Base-by-base conservation (phyloP, 2,329 filamentous ascomycete genomes). In the Botrytis sinoallii region DNA sequence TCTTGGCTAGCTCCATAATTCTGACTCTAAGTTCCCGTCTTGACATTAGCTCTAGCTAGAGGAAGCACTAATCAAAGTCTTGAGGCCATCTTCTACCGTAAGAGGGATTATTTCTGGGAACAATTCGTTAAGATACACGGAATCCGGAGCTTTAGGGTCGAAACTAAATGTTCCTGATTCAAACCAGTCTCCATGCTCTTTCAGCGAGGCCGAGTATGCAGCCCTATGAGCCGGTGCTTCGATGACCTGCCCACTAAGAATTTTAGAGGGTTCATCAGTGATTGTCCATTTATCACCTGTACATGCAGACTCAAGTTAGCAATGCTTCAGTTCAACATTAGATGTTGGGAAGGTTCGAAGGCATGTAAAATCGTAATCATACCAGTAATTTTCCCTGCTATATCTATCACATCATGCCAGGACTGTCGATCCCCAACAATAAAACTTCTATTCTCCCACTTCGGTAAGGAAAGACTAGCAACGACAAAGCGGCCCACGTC, bases 401-500 rank as follows among this genome's bases (percentile, higher is more conserved):
- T 61, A 3, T 25, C 60, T 29, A 81, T 42, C 14, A 81, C 73
- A 42, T 80, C 78, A 74, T 79, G 77, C 73, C 74, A 80, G 2
- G 75, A 78, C 29, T 76, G 63, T 48, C 76, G 74, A 16, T 81
- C 79, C 2, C 78, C 79, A 25, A 78, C 70, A 6, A 80, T 74
- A 7, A 75, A 63, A 52, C 73, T 76, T 48, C 73, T 75, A 32
- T 78, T 75, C 3, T 74, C 67, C 79, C 79, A 80, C 16, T 75
- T 59, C 12, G 74, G 69, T 7, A 78, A 57, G 38, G 74, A 76
- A 4, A 81, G 52, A 18, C 74, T 40, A 7, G 75, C 75, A 32
- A 78, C 77, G 0, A 80, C 66, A 52, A 77, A 81, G 14, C 73
- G 74, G 2, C 75, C 79, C n/a, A 80, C 72, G n/a, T 80, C 78